These are phyloP conservation scores for Domatiomyces catenatus DNA, from an alignment of 2,329 filamentous ascomycete species.

Conservation along the genomic window DNA sequence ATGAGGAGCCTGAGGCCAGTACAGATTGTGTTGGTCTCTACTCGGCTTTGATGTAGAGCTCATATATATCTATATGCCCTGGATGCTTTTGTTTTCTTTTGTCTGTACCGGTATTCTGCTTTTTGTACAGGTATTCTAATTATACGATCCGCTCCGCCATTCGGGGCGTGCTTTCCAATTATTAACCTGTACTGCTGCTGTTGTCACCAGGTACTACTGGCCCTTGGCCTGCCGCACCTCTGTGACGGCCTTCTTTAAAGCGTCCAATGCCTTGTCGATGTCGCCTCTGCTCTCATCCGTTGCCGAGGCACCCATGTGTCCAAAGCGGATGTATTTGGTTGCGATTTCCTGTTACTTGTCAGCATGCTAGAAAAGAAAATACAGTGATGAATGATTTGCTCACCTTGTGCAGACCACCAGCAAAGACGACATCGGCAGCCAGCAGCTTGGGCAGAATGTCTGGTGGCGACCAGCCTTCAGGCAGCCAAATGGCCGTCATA, in stretches of 20 bases:
- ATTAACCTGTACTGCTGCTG: too few relatives aligned
- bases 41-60: too few relatives aligned
- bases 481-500: constrained; percentile 96
- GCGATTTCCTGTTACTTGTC: constrained; percentile 49
- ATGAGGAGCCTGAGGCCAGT: too few relatives aligned
- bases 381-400: background rate
- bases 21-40: too few relatives aligned
- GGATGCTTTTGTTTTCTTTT: too few relatives aligned
- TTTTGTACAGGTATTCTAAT: too few relatives aligned
- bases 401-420: constrained; percentile 77
- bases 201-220: constrained; percentile 2
- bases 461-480: constrained; percentile 63
- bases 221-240: constrained; percentile 54
- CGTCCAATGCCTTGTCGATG: constrained; percentile 67
- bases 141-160: too few relatives aligned
- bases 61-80: too few relatives aligned
- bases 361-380: background rate
- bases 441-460: constrained; percentile 73
- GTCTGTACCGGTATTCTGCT: too few relatives aligned
- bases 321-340: constrained; percentile 83
- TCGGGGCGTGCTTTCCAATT: too few relatives aligned
- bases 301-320: constrained; percentile 93
- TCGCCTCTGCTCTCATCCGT: constrained; percentile 65
- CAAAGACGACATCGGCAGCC: constrained; percentile 83
- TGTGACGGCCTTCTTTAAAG: constrained; percentile 55